phyloP scores from a whole-genome alignment of 1,284 basidiomycete species.

The Wolfiporia cocos region DNA sequence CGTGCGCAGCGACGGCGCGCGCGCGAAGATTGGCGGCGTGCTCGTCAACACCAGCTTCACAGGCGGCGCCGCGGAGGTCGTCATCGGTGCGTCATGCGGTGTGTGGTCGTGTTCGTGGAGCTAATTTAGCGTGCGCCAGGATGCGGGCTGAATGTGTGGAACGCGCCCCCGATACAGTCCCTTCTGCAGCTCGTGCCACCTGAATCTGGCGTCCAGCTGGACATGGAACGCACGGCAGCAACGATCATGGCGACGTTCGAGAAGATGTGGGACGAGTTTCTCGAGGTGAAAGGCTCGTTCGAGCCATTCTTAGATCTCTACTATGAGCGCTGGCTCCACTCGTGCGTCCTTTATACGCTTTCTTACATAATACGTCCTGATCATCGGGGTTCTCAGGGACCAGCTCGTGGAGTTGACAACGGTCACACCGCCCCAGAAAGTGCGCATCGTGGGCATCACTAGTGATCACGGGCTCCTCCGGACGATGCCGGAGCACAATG shows the following conservation, averaged over 20 bases:
- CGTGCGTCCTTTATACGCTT: constrained; percentile 45
- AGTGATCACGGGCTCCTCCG: constrained; percentile 83
- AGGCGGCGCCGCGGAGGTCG: constrained; percentile 66
- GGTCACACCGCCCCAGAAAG: constrained; percentile 58
- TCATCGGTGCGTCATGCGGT: constrained; percentile 60
- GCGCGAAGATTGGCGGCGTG: constrained; percentile 85
- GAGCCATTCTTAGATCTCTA: constrained; percentile 78
- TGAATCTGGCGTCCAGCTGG: constrained; percentile 34
- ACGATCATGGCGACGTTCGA: constrained; percentile 79
- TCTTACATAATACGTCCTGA: neutral
- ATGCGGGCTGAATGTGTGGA: constrained; percentile 87
- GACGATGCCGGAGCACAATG: constrained; percentile 59
- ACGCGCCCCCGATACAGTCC: constrained; percentile 80
- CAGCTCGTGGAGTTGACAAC: constrained; percentile 83
- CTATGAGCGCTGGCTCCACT: constrained; percentile 81
- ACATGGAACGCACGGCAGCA: constrained; percentile 74
- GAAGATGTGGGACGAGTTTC: constrained; percentile 70
- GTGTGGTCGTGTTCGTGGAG: neutral
- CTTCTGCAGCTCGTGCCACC: constrained; percentile 62
- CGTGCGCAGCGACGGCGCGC: constrained; percentile 42
- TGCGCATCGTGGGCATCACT: constrained; percentile 85
- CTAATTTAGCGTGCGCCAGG: constrained; percentile 52
- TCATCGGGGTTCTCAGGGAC: constrained; percentile 47
- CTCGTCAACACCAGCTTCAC: constrained; percentile 86
- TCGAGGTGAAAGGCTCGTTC: constrained; percentile 61